Evolutionary conservation across 2,329 filamentous ascomycete species (phyloP), one percentile per base, ranked within the genome.

Genomic region (Meredithiella fracta): DNA sequence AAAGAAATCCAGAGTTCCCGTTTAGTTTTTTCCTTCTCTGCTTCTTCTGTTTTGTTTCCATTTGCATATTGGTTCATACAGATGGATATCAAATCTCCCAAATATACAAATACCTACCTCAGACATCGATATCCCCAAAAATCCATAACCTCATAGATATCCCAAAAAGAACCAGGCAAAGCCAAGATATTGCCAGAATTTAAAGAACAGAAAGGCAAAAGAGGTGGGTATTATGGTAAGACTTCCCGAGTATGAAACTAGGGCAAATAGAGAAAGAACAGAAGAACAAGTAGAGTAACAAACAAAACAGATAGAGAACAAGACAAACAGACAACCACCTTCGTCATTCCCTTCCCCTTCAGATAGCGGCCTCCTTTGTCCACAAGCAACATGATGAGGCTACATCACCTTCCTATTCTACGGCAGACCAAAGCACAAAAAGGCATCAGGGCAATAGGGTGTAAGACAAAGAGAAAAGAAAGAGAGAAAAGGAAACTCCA

Each of bases 401-500:
- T 11, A 34, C 29, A 34, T 1, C 20, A 49, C 11, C 20, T 26
- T 20, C 25, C 23, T 31, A 52, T 22, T 34, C 31, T 38, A 52
- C 29, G 29, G 38, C 53, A 54, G 53, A 31, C 53, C 25, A 17
- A 22, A 47, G 53, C 50, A 52, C 31, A 38, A 17, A 29, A 38
- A 17, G 53, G 29, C n/a, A n/a, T n/a, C n/a, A n/a, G n/a, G n/a
- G n/a, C 37, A 47, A 54, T 40, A 54, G 40, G 53, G 31, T 25
- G 6, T 25, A 25, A 15, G 25, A 20, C n/a, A 22, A 47, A 56
- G 52, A 51, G 31, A 17, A 31, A 23, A 47, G n/a, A 56, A 50
- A 56, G 47, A 47, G 38, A 55, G 37, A 54, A 54, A 34, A 31
- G 42, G 44, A 58, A 47, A 52, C 51, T 58, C 56, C 51, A 58